Conservation (phyloP, 2,329 filamentous ascomycete species). For the Esteya vermicola region DNA sequence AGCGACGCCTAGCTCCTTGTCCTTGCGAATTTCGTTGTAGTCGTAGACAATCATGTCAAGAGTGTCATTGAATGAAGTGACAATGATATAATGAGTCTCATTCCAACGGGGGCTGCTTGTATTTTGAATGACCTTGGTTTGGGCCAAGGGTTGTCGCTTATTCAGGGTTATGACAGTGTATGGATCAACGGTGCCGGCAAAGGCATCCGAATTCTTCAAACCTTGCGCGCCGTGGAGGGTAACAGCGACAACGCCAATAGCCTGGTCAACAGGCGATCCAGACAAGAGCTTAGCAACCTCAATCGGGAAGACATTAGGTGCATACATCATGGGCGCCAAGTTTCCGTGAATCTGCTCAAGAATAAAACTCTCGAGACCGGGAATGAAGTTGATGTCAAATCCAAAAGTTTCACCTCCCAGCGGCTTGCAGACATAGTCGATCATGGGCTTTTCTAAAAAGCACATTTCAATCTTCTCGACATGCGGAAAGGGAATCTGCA, state of each 20-base stretch:
- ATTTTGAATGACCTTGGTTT: constrained; percentile 78
- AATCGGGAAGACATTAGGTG: constrained; percentile 93
- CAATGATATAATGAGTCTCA: constrained; percentile 89
- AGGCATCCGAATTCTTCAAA: constrained; percentile 90
- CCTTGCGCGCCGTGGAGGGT: constrained; percentile 84
- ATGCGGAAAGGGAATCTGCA: constrained; percentile 90
- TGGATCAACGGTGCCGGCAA: constrained; percentile 81
- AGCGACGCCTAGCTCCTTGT: constrained; percentile 82
- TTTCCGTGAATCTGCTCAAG: constrained; percentile 92
- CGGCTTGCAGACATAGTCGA: constrained; percentile 97
- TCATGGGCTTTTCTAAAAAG: constrained; percentile 75
- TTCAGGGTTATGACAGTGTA: constrained; percentile 80
- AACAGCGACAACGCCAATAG: constrained; percentile 83
- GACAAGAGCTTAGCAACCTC: constrained; percentile 98
- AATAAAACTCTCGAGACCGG: constrained; percentile 85
- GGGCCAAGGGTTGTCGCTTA: constrained; percentile 63
- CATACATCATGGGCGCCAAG: constrained; percentile 94
- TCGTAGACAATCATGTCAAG: constrained; percentile 79
- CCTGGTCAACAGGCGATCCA: constrained; percentile 85
- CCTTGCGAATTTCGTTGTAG: constrained; percentile 91
- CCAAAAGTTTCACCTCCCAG: constrained; percentile 89
- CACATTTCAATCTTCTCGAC: constrained; percentile 91
- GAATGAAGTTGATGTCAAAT: constrained; percentile 98
- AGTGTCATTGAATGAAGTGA: constrained; percentile 79
- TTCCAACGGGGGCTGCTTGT: constrained; percentile 86